Percentiles rank a stretch among this genome's conserved stretches.
phyloP scores from a whole-genome alignment of 2,329 filamentous ascomycete genomes.

The Chaetomium sp. region DNA sequence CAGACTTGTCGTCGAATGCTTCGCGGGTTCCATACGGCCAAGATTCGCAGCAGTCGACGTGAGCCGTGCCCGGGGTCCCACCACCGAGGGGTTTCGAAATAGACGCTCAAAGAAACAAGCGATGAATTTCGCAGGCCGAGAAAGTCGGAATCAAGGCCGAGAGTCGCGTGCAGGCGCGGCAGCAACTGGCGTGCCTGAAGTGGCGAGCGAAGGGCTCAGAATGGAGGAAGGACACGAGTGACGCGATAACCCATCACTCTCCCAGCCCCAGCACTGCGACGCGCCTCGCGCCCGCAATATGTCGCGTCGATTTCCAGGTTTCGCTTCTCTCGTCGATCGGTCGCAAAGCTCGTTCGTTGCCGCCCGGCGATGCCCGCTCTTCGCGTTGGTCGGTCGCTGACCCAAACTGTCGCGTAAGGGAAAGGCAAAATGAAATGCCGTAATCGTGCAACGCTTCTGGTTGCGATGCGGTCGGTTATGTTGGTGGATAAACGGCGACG shows the following conservation, averaged over 20 bases:
- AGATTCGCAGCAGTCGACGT: no score
- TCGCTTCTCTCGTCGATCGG: neutral
- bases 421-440: neutral
- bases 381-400: no score
- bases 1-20: no score
- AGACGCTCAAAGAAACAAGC: no score
- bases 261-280: neutral
- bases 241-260: slow-evolving; percentile 7
- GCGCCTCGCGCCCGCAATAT: neutral
- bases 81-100: no score
- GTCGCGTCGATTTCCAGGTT: neutral
- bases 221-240: neutral
- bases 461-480: neutral
- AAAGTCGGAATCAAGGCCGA: no score
- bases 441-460: neutral
- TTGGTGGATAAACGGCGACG: neutral
- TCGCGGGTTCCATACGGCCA: no score
- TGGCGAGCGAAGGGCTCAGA: slow-evolving; percentile 1
- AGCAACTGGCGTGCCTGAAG: neutral
- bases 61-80: no score
- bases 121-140: no score
- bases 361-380: neutral
- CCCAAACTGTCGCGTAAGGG: no score
- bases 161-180: neutral
- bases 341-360: neutral